A percentile compares a stretch with the other conserved stretches of the same genome.
Conservation (phyloP, 495 filamentous ascomycete species). For the Podospora pseudoanserina region DNA sequence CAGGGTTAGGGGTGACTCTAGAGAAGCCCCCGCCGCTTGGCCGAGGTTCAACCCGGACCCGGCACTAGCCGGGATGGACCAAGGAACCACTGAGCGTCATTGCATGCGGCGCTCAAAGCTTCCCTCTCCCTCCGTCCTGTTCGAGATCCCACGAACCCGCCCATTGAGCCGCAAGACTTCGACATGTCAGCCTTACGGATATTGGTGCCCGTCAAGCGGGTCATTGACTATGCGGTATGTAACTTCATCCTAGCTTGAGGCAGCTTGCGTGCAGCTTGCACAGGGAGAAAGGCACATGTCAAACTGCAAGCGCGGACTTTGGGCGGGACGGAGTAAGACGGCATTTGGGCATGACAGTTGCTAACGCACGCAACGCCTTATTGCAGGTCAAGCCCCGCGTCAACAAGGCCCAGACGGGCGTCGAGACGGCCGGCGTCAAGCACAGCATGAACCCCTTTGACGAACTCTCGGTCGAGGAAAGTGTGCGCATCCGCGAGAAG, state of each 20-base stretch:
- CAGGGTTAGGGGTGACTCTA: conserved; percentile 28
- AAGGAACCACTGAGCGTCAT: conserved; percentile 19
- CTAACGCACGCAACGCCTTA: conserved; percentile 6
- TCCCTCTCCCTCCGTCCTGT: conserved; percentile 9
- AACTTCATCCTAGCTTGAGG: background rate
- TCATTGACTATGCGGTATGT: conserved; percentile 97
- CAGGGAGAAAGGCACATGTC: background rate
- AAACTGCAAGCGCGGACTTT: background rate
- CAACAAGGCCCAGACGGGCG: conserved; percentile 90
- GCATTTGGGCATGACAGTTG: background rate
- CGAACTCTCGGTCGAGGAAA: conserved; percentile 95
- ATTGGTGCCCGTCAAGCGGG: conserved; percentile 92
- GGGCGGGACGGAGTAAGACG: background rate
- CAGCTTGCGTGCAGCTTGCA: background rate
- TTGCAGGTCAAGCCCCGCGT: conserved; percentile 91
- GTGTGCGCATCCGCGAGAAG: conserved; percentile 86
- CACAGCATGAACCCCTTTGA: conserved; percentile 99
- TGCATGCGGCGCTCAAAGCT: conserved; percentile 13
- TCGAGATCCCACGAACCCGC: conserved; percentile 12
- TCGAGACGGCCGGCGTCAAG: conserved; percentile 89
- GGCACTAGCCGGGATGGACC: conserved; percentile 34
- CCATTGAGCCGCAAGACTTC: conserved; percentile 28
- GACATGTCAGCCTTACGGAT: conserved; percentile 84
- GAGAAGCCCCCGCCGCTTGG: conserved; percentile 16
- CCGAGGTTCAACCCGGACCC: conserved; percentile 35